Conservation (phyloP, 805 yeast species). For the Saccharomycopsis capsularis region DNA sequence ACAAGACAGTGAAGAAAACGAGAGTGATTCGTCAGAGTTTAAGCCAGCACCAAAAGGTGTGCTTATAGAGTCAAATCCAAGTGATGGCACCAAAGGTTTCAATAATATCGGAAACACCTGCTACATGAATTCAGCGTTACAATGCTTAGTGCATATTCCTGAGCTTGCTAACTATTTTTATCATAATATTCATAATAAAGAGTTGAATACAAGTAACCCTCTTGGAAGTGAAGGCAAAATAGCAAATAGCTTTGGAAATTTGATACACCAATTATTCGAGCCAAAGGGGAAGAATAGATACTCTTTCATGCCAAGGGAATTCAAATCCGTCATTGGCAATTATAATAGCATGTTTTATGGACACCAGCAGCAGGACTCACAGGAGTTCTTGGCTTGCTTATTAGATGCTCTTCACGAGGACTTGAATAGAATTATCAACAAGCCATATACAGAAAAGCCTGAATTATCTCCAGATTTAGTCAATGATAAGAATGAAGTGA, state of each 20-base stretch:
- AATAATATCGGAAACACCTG: conserved; percentile 84
- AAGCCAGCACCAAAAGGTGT: too few relatives aligned
- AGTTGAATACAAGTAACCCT: conserved; percentile 72
- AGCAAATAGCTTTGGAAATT: conserved; percentile 65
- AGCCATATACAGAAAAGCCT: conserved; percentile 87
- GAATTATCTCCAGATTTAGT: conserved; percentile 58
- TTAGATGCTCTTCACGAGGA: conserved; percentile 91
- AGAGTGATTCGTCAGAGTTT: conserved; percentile 5
- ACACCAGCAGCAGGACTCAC: conserved; percentile 86
- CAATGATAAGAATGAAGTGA: conserved; percentile 44
- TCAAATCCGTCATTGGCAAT: conserved; percentile 72
- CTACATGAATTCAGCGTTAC: conserved; percentile 92
- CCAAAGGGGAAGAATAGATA: conserved; percentile 22
- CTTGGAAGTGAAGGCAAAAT: conserved; percentile 79
- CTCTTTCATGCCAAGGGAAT: conserved; percentile 58
- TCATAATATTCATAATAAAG: conserved; percentile 50
- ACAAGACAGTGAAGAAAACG: conserved; percentile 10
- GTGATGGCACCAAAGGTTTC: conserved; percentile 52
- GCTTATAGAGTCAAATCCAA: conserved; percentile 1
- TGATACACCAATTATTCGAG: conserved; percentile 55
- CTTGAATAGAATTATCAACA: conserved; percentile 69
- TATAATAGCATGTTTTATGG: conserved; percentile 74
- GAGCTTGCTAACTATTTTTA: conserved; percentile 73
- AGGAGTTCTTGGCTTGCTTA: conserved; percentile 82
- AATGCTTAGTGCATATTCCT: conserved; percentile 81